Evolutionary conservation across 148 eudicot species (phyloP), one percentile per base, ranked within the genome.

Genomic region (Vaccinium darrowii): DNA sequence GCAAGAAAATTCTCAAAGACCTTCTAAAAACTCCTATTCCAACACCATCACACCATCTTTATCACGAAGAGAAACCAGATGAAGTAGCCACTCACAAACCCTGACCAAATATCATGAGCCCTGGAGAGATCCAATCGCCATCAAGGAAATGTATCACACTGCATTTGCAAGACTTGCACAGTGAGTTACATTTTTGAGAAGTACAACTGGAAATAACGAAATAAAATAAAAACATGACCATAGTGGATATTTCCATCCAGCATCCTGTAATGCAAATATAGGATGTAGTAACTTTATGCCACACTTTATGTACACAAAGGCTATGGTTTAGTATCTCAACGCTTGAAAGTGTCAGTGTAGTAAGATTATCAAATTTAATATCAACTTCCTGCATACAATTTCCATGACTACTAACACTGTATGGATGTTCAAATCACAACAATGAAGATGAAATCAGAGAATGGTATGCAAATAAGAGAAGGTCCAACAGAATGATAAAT

Each of bases 51-150:
- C 65, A 30, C 73, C 79, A 25, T 47, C n/a, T 76, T 13, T 76
- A 62, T 39, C 81, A 33, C 78, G 71, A 69, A 78, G 43, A 39
- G 67, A 82, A 82, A 71, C 81, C 81, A 85, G 73, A 83, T 72
- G 85, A 82, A 79, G 83, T 72, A 82, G 85, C 84, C 85, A 82
- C 73, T 82, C 56, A 50, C 77, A 73, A 82, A 82, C 62, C n/a
- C 83, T 81, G 60, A 84, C 81, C 65, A 77, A 43, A 52, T 27
- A 18, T 39, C 63, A 84, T 80, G 82, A 60, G 8, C 47, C 43
- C 71, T 2, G 1, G 57, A 76, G 78, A 19, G 65, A 83, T 65
- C 69, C 2, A 21, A 36, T 62, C 53, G 27, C 3, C 51, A 56
- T 7, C 51, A 56, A 1, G 5, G 25, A 3, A 81, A 10, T n/a